Evolutionary conservation across 73 alveolate species (phyloP).

Genomic region (Paramecium caudatum): DNA sequence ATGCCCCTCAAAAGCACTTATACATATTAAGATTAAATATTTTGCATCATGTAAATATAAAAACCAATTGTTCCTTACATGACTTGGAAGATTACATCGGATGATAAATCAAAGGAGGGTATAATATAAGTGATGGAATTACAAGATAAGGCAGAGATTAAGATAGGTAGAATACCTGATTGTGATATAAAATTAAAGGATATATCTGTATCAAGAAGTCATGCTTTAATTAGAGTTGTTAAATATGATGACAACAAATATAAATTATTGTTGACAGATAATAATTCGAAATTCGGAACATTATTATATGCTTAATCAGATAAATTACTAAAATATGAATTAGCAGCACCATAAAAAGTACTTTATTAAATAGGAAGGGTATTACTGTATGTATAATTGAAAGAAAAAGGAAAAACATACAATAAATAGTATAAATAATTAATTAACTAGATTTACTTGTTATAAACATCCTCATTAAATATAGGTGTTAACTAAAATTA

Average conservation of each 20-base stretch:
- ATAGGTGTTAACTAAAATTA: background rate
- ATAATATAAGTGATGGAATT: constrained; percentile 59
- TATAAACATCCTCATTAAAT: constrained; percentile 45
- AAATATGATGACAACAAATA: constrained; percentile 24
- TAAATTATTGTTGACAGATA: constrained; percentile 79
- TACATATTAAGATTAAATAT: constrained; percentile 52
- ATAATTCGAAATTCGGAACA: constrained; percentile 91
- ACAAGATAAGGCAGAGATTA: constrained; percentile 60
- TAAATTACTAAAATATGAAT: background rate
- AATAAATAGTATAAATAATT: constrained; percentile 36
- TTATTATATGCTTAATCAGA: constrained; percentile 74
- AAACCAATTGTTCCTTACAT: constrained; percentile 73
- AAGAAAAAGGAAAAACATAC: constrained; percentile 54
- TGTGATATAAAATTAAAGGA: constrained; percentile 87
- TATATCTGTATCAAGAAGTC: constrained; percentile 90
- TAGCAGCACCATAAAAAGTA: background rate
- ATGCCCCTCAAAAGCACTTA: constrained; percentile 73
- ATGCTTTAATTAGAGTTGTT: constrained; percentile 82
- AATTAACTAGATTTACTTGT: constrained; percentile 40
- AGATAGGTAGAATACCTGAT: constrained; percentile 91
- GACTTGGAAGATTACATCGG: constrained; percentile 66
- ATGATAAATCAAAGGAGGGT: constrained; percentile 69
- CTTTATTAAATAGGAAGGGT: constrained; percentile 59
- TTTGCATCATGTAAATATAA: constrained; percentile 51
- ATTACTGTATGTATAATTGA: constrained; percentile 30